Conservation (phyloP, 2,329 filamentous ascomycete species). For the Verticillium nonalfalfae region DNA sequence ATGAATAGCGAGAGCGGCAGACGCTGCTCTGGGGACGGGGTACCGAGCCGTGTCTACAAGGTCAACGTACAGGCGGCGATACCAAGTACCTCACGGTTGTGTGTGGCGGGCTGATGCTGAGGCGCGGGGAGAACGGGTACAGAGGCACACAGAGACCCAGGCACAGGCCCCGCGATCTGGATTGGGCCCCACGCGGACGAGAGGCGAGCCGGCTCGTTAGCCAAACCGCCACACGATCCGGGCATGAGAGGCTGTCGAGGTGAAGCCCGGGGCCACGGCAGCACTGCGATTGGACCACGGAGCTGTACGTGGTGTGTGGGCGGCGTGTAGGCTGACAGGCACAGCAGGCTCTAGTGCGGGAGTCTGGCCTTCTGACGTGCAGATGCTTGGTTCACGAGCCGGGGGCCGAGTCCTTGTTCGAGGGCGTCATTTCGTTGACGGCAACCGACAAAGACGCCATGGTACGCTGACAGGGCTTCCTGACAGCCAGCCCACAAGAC, state of each 20-base stretch:
- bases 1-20: constrained; percentile 23
- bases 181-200: constrained; percentile 22
- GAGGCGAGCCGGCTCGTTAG: constrained; percentile 20
- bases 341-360: neutral
- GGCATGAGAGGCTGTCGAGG: neutral
- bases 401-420: neutral
- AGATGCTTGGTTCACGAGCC: neutral
- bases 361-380: neutral
- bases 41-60: constrained; percentile 5
- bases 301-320: neutral
- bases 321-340: neutral
- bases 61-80: neutral
- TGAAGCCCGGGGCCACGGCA: neutral
- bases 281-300: neutral
- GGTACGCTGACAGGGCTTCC: neutral
- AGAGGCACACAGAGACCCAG: constrained; percentile 11
- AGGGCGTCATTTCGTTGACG: neutral
- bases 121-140: constrained; percentile 7
- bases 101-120: constrained; percentile 5
- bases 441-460: neutral
- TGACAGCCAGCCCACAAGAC: neutral
- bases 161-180: constrained; percentile 12
- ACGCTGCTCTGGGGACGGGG: constrained; percentile 20
- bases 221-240: constrained; percentile 16
- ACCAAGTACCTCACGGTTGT: neutral